phyloP scores from a whole-genome alignment of 106 monocot species.

The Hemerocallis citrina region DNA sequence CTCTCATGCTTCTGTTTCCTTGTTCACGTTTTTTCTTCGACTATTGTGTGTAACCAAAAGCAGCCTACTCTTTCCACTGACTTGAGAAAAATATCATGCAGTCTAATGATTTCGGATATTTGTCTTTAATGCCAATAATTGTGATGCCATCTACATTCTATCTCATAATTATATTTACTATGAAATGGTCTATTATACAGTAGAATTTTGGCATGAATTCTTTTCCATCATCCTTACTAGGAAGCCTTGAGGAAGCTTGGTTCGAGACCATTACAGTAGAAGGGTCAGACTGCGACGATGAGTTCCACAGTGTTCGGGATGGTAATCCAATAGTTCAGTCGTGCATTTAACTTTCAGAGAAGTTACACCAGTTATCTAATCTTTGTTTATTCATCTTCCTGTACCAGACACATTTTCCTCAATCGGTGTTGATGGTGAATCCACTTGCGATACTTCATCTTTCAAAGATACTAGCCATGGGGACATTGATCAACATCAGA shows the following conservation, averaged over 20 bases:
- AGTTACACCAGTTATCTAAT: background rate
- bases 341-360: background rate
- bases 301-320: slow-evolving; percentile 74
- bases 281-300: slow-evolving; percentile 86
- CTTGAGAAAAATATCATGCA: background rate
- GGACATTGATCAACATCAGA: slow-evolving; percentile 22
- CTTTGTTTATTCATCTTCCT: slow-evolving; percentile 1
- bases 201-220: background rate
- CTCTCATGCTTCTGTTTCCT: too few relatives aligned
- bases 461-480: slow-evolving; percentile 44
- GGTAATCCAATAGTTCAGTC: slow-evolving; percentile 28
- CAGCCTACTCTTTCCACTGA: background rate
- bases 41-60: background rate
- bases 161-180: background rate
- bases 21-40: too few relatives aligned
- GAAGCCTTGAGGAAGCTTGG: slow-evolving; percentile 75
- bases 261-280: slow-evolving; percentile 50
- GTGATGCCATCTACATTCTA: background rate
- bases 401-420: slow-evolving; percentile 53
- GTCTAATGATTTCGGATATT: background rate
- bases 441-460: slow-evolving; percentile 27
- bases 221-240: slow-evolving; percentile 13
- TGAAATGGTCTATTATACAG: background rate
- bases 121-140: background rate
- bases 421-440: slow-evolving; percentile 51